These are phyloP conservation scores for Wickerhamiella sorbophila DNA, from an alignment of 805 yeast genomes.

Conservation along the genomic window DNA sequence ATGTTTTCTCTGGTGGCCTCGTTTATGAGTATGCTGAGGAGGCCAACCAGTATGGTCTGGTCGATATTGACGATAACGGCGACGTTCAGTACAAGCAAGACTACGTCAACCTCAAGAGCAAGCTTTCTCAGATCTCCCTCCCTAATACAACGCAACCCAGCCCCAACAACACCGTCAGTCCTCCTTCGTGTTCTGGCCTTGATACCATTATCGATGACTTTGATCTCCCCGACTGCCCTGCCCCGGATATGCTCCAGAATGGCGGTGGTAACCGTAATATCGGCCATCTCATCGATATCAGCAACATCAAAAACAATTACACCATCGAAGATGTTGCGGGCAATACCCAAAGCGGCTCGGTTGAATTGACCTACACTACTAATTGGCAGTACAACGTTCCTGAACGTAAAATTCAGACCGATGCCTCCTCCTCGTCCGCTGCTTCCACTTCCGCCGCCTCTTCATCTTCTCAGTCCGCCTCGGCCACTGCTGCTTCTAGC, in stretches of 20 bases:
- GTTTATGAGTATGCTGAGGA: slow-evolving; percentile 87
- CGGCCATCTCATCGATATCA: slow-evolving; percentile 23
- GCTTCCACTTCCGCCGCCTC: slow-evolving; percentile 11
- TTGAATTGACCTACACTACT: slow-evolving; percentile 13
- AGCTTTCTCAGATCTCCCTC: slow-evolving; percentile 33
- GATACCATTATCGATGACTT: slow-evolving; percentile 20
- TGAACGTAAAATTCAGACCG: background rate
- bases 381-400: slow-evolving; percentile 19
- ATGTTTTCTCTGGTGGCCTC: slow-evolving; percentile 64
- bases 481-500: slow-evolving; percentile 8
- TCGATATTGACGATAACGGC: slow-evolving; percentile 36
- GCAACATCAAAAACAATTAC: slow-evolving; percentile 19
- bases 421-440: background rate
- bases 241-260: slow-evolving; percentile 21
- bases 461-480: slow-evolving; percentile 11
- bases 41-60: slow-evolving; percentile 67
- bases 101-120: slow-evolving; percentile 42
- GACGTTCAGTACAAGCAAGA: slow-evolving; percentile 42
- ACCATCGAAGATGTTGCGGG: slow-evolving; percentile 22
- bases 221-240: slow-evolving; percentile 28
- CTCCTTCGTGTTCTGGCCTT: slow-evolving; percentile 10
- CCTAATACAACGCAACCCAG: slow-evolving; percentile 14
- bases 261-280: slow-evolving; percentile 29
- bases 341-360: slow-evolving; percentile 16
- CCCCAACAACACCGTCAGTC: background rate